These are phyloP conservation scores for Elaphomyces granulatus DNA, from an alignment of 495 filamentous ascomycete genomes.

Conservation along the genomic window DNA sequence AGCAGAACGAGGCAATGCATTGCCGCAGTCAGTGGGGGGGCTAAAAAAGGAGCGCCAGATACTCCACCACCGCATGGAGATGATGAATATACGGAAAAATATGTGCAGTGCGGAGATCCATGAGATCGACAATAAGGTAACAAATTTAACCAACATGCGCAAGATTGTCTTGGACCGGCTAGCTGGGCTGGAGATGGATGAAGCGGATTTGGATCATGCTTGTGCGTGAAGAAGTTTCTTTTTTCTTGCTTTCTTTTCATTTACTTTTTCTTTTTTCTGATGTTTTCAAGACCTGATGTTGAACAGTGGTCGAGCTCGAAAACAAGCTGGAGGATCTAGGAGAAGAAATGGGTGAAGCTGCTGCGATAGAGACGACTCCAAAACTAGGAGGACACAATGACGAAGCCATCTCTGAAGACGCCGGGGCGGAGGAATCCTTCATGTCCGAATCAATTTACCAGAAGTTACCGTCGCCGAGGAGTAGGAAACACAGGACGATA, in stretches of 20 bases:
- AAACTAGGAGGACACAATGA: slow-evolving; percentile 42
- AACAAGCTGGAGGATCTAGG: slow-evolving; percentile 73
- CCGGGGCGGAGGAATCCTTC: slow-evolving; percentile 48
- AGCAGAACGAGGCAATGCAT: slow-evolving; percentile 32
- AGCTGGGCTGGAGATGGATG: slow-evolving; percentile 82
- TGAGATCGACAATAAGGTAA: slow-evolving; percentile 93
- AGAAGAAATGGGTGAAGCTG: slow-evolving; percentile 54
- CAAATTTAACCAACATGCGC: slow-evolving; percentile 86
- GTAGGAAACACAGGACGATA: slow-evolving; percentile 51
- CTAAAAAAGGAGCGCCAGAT: slow-evolving; percentile 63
- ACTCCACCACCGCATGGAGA: slow-evolving; percentile 71
- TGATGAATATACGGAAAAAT: slow-evolving; percentile 86
- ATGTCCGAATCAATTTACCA: slow-evolving; percentile 98
- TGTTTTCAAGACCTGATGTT: slow-evolving; percentile 12
- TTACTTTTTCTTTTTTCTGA: slow-evolving; percentile 2
- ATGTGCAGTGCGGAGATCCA: slow-evolving; percentile 94
- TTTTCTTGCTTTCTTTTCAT: too few relatives aligned
- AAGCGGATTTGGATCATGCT: slow-evolving; percentile 78
- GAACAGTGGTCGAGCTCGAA: slow-evolving; percentile 64
- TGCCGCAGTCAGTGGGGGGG: slow-evolving; percentile 48
- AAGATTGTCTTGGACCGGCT: slow-evolving; percentile 83
- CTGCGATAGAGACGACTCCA: slow-evolving; percentile 34
- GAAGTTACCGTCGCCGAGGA: slow-evolving; percentile 59
- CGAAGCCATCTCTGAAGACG: slow-evolving; percentile 38
- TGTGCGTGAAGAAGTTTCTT: slow-evolving; percentile 35